A percentile compares a stretch with the other conserved stretches of the same genome.
Conservation (phyloP, 495 filamentous ascomycete genomes). For the Lasiosphaeriaceae sp. region DNA sequence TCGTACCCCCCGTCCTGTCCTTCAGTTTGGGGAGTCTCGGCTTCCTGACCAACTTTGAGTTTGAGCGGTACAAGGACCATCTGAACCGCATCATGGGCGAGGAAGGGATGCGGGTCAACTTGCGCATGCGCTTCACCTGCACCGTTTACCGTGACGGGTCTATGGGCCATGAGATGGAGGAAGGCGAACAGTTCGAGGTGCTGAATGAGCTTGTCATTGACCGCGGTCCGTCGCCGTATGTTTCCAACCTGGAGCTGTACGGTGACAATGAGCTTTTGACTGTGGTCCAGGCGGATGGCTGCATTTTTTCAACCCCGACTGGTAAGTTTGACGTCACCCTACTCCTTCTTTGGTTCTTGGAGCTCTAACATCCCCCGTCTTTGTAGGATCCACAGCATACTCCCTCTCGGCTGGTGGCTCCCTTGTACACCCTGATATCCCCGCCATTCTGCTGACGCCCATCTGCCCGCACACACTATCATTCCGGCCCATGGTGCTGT, state of each 20-base stretch:
- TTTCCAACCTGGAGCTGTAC: slow-evolving; percentile 92
- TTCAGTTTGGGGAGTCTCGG: slow-evolving; percentile 87
- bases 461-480: slow-evolving; percentile 97
- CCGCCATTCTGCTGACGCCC: slow-evolving; percentile 92
- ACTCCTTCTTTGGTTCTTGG: background rate
- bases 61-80: slow-evolving; percentile 72
- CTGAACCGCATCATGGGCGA: slow-evolving; percentile 85
- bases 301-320: slow-evolving; percentile 95
- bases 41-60: slow-evolving; percentile 92
- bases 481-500: slow-evolving; percentile 98
- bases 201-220: slow-evolving; percentile 98
- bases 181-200: slow-evolving; percentile 87
- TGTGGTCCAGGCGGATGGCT: slow-evolving; percentile 91
- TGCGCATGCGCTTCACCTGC: slow-evolving; percentile 97
- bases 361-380: slow-evolving; percentile 1
- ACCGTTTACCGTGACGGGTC: slow-evolving; percentile 73
- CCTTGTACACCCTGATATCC: slow-evolving; percentile 94
- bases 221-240: slow-evolving; percentile 92
- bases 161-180: slow-evolving; percentile 52
- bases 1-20: slow-evolving; percentile 84
- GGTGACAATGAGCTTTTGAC: slow-evolving; percentile 90
- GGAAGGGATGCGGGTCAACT: slow-evolving; percentile 87
- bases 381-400: slow-evolving; percentile 80
- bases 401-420: slow-evolving; percentile 93
- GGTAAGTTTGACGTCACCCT: slow-evolving; percentile 42